A percentile compares a stretch with the other conserved stretches of the same genome.
Evolutionary conservation across 768 basidiomycete species (phyloP).

Genomic region (Lenzites betulinus): DNA sequence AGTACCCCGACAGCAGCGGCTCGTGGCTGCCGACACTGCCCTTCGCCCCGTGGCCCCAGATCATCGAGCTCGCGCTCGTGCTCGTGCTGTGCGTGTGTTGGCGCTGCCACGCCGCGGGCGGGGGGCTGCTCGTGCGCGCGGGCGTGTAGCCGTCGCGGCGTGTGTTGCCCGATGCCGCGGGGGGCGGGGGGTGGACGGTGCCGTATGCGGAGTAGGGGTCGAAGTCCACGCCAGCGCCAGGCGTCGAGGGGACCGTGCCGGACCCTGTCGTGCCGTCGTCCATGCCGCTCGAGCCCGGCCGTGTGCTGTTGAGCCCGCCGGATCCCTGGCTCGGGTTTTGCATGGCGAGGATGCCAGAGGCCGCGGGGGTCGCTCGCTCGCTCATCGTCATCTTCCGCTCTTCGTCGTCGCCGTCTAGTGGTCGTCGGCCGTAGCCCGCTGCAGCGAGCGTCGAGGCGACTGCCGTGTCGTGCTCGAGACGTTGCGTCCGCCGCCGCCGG

Average conservation of each 20-base stretch:
- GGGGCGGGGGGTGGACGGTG: constrained; percentile 23
- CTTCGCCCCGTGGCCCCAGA: constrained; percentile 45
- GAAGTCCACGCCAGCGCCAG: constrained; percentile 29
- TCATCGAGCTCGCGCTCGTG: constrained; percentile 28
- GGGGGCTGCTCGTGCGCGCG: constrained; percentile 50
- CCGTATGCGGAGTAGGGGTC: constrained; percentile 58
- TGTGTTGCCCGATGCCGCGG: constrained; percentile 15
- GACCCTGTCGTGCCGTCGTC: constrained; percentile 39
- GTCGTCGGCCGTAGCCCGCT: constrained; percentile 66
- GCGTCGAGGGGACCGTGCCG: constrained; percentile 23
- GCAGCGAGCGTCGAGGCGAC: constrained; percentile 75
- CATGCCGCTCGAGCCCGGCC: constrained; percentile 23
- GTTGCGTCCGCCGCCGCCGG: constrained; percentile 58
- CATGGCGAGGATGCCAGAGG: constrained; percentile 25
- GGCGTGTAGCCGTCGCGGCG: constrained; percentile 44
- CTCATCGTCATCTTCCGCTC: constrained; percentile 28
- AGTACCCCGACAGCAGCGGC: constrained; percentile 48
- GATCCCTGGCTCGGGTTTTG: constrained; percentile 14
- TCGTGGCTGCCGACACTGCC: constrained; percentile 61
- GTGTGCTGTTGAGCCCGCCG: constrained; percentile 7
- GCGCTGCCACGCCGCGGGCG: constrained; percentile 34
- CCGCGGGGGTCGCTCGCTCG: constrained; percentile 21
- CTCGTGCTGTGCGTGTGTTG: constrained; percentile 30
- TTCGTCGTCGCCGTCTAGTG: constrained; percentile 69
- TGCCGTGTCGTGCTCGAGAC: constrained; percentile 68